phyloP scores from a whole-genome alignment of 495 filamentous ascomycete genomes.

The Penicillium verhagenii region DNA sequence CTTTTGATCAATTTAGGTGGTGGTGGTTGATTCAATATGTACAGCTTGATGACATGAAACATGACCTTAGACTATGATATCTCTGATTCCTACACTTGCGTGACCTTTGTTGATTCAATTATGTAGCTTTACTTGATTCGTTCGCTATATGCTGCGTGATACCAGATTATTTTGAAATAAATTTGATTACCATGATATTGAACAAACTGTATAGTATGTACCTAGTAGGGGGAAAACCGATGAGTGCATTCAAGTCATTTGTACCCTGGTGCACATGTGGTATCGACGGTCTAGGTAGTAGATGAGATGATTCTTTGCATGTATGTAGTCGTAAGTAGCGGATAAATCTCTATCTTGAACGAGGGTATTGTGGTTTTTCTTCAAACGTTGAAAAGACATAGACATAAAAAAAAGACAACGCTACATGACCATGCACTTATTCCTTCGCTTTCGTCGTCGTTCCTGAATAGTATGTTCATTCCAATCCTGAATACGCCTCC shows the following conservation, averaged over 20 bases:
- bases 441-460: conserved; percentile 30
- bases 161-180: neutral
- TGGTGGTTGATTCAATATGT: neutral
- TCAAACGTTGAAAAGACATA: neutral
- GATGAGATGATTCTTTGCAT: neutral
- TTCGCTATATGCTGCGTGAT: neutral
- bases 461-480: conserved; percentile 45
- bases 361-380: conserved; percentile 1
- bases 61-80: neutral
- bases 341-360: neutral
- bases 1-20: neutral
- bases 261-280: too few species aligned
- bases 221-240: too few species aligned
- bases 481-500: conserved; percentile 45
- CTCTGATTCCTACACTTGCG: neutral
- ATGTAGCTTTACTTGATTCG: neutral
- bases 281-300: neutral
- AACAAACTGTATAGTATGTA: too few species aligned
- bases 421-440: conserved; percentile 44
- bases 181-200: too few species aligned
- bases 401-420: neutral
- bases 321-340: neutral
- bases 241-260: too few species aligned
- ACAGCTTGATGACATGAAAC: neutral
- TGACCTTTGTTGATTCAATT: neutral